These are phyloP conservation scores for Claviceps paspali DNA, from an alignment of 2,329 filamentous ascomycete genomes.

Conservation along the genomic window DNA sequence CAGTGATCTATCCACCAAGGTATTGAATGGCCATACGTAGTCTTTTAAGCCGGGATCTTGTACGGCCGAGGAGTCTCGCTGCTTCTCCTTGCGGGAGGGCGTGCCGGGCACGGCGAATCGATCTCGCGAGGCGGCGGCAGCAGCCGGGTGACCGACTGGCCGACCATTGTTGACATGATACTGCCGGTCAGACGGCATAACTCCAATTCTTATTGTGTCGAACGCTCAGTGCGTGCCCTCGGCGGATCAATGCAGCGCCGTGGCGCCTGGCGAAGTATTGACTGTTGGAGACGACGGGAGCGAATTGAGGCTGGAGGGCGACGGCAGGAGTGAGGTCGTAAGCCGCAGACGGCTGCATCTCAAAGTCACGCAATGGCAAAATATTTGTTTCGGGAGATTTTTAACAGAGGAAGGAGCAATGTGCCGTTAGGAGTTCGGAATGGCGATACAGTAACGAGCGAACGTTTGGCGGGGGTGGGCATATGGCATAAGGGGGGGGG, in stretches of 20 bases:
- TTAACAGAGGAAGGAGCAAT: too few species aligned
- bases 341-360: neutral
- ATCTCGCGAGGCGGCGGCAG: slow-evolving; percentile 27
- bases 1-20: too few species aligned
- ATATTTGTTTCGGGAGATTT: too few species aligned
- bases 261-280: neutral
- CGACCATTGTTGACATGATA: slow-evolving; percentile 30
- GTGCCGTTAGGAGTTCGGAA: too few species aligned
- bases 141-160: slow-evolving; percentile 14
- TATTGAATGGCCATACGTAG: slow-evolving; percentile 48
- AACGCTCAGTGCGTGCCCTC: slow-evolving; percentile 6
- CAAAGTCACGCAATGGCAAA: too few species aligned
- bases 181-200: slow-evolving; percentile 16
- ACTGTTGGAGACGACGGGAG: neutral
- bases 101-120: slow-evolving; percentile 33
- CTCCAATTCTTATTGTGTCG: slow-evolving; percentile 5
- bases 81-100: slow-evolving; percentile 48
- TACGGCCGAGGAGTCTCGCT: slow-evolving; percentile 45
- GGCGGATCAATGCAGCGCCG: neutral
- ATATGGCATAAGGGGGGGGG: too few species aligned
- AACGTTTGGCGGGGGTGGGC: too few species aligned
- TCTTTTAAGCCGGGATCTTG: slow-evolving; percentile 69
- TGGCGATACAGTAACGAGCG: too few species aligned
- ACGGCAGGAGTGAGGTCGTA: neutral
- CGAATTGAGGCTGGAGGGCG: neutral